Base-by-base conservation (phyloP, 1,284 basidiomycete species). In the Agroathelia rolfsii region DNA sequence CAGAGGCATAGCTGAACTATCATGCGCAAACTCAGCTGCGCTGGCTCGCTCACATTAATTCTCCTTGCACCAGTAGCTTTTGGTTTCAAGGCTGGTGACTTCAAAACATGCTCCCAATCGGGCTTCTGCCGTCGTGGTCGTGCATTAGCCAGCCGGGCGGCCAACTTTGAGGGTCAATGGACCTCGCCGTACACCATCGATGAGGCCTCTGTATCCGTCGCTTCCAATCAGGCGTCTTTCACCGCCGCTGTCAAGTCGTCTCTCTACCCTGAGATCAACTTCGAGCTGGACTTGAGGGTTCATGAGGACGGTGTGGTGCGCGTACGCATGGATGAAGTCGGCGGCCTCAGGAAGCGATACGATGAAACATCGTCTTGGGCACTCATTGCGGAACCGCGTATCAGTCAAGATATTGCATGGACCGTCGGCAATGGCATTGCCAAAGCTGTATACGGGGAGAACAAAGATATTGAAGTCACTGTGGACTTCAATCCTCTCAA, bases 51-150 rank as follows among this genome's bases (percentile, higher is more conserved):
- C 17, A 43, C 46, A 21, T 38, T 62, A 30, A 38, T 62, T 24
- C 46, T 47, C 16, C 39, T 50, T 30, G 44, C 54, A 21, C 26
- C 43, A 48, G 40, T 51, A 12, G 45, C 51, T 1, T 44, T 69
- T 15, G 74, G 78, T 17, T 71, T 85, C 52, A 85, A 83, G 55
- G 56, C 66, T 24, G 69, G 80, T 39, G 87, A 95, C 56, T 95
- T 92, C 67, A 95, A 94, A 59, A 87, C 76, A 40, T 95, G 92
- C 52, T 69, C 71, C 12, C 86, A 95, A 55, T 74, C 86, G 1
- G 86, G 84, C 10, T 95, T 96, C 62, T 95, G 92, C 62, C 75
- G 85, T 29, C 69, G 90, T 41, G 85, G 88, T 32, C 76, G 90
- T 28, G 80, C 79, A 0, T 72, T 95, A 31, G 74, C 86, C 35